phyloP scores from a whole-genome alignment of 2,329 filamentous ascomycete species.

The Trichoderma harzianum region DNA sequence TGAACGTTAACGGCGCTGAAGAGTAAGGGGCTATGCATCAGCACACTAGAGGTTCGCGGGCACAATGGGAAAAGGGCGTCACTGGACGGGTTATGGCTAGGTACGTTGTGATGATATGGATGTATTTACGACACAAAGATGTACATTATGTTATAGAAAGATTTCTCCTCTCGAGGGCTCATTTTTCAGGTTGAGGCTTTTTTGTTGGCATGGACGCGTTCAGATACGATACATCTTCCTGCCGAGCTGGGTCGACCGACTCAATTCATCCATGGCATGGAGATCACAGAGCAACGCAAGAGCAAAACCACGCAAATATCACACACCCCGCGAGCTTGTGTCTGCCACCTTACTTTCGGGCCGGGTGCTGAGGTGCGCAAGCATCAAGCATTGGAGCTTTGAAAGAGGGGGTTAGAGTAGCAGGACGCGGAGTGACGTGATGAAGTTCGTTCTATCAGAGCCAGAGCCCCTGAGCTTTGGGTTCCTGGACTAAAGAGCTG shows the following conservation, averaged over 20 bases:
- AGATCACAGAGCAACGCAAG: slow-evolving; percentile 62
- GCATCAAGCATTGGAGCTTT: slow-evolving; percentile 28
- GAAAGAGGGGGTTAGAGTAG: neutral
- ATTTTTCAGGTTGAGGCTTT: neutral
- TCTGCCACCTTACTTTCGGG: neutral
- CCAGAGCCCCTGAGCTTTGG: slow-evolving; percentile 56
- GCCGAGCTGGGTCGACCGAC: slow-evolving; percentile 31
- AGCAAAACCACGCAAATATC: slow-evolving; percentile 36
- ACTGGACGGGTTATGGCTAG: neutral
- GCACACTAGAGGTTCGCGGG: neutral
- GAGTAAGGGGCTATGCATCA: slow-evolving; percentile 21
- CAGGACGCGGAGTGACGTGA: slow-evolving; percentile 23
- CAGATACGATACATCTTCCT: slow-evolving; percentile 64
- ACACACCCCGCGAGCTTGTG: neutral
- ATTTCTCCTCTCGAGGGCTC: slow-evolving; percentile 22
- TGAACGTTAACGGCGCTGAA: slow-evolving; percentile 57
- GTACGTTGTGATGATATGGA: slow-evolving; percentile 19
- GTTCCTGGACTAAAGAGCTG: slow-evolving; percentile 57
- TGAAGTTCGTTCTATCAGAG: slow-evolving; percentile 59
- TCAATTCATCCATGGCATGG: slow-evolving; percentile 43
- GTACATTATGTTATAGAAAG: slow-evolving; percentile 27
- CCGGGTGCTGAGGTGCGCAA: slow-evolving; percentile 28
- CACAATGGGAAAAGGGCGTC: slow-evolving; percentile 7
- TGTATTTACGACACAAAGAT: slow-evolving; percentile 24
- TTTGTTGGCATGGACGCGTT: slow-evolving; percentile 42